These are phyloP conservation scores for Potentilla sterilis DNA, from an alignment of 306 rosid species.

Conservation along the genomic window DNA sequence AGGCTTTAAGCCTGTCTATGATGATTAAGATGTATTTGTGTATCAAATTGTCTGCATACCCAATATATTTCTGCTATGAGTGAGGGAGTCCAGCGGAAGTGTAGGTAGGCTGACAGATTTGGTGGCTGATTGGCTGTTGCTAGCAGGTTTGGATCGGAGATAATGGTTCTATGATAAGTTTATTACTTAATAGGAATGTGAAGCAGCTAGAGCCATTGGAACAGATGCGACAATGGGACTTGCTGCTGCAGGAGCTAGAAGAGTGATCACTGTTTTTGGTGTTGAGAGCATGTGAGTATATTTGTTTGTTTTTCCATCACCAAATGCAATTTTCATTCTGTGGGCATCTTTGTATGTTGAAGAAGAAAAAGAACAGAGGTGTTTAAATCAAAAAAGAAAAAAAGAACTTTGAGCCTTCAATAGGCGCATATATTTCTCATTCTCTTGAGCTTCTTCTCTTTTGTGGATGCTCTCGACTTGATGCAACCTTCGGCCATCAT, in stretches of 20 bases:
- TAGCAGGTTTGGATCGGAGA: conserved; percentile 72
- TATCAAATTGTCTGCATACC: background rate
- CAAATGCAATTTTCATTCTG: conserved; percentile 39
- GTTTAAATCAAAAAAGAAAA: background rate
- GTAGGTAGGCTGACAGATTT: conserved; percentile 1
- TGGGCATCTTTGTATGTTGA: conserved; percentile 35
- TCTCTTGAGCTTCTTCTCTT: conserved; percentile 34
- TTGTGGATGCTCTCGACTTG: conserved; percentile 31
- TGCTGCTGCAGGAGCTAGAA: conserved; percentile 39
- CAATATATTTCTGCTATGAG: background rate
- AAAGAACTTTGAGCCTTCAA: conserved; percentile 25
- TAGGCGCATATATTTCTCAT: conserved; percentile 36
- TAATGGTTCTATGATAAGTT: conserved; percentile 32
- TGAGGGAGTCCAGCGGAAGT: background rate
- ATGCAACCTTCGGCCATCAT: conserved; percentile 25
- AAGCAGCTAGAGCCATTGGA: conserved; percentile 41
- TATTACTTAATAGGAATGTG: conserved; percentile 14
- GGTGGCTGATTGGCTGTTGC: background rate
- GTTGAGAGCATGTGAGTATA: conserved; percentile 45
- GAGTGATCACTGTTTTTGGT: conserved; percentile 35
- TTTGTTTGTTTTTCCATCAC: conserved; percentile 43
- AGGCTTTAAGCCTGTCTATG: conserved; percentile 5
- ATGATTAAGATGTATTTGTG: background rate
- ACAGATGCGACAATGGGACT: conserved; percentile 26
- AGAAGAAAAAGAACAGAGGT: conserved; percentile 20